Percentiles rank a stretch among this genome's conserved stretches.
These are phyloP conservation scores for Aegle marmelos DNA, from an alignment of 345 rosid species.

Conservation along the genomic window DNA sequence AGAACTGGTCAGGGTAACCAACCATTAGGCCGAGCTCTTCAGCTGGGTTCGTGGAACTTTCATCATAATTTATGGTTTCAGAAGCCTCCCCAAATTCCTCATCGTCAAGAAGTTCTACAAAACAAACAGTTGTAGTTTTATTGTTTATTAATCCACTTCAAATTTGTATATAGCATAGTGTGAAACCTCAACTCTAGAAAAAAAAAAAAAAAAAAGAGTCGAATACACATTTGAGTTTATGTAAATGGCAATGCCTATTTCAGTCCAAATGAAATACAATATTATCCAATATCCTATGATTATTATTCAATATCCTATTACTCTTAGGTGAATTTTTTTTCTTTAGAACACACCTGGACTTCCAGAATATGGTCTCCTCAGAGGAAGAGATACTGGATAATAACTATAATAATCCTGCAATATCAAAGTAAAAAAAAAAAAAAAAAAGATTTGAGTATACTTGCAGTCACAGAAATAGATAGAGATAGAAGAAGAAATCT, in stretches of 20 bases:
- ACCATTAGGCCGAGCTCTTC: conserved; percentile 58
- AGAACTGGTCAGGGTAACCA: conserved; percentile 25
- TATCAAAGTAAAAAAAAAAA: neutral
- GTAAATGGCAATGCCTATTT: neutral
- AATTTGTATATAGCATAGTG: neutral
- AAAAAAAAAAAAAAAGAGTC: too few species aligned
- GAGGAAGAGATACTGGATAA: conserved; percentile 75
- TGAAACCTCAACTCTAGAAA: neutral
- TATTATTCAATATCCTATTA: neutral
- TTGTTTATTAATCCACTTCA: neutral
- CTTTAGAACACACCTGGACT: conserved; percentile 58
- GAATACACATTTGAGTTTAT: neutral
- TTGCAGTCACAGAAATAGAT: neutral
- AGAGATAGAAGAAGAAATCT: neutral
- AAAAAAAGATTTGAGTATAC: neutral
- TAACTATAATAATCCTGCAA: conserved; percentile 72
- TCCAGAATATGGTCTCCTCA: conserved; percentile 78
- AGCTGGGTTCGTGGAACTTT: conserved; percentile 44
- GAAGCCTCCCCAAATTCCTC: conserved; percentile 63
- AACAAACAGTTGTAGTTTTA: conserved; percentile 11
- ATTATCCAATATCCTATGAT: neutral
- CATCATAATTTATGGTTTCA: conserved; percentile 29
- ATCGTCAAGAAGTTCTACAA: conserved; percentile 63
- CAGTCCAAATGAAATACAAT: neutral
- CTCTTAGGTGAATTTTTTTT: conserved; percentile 1